Percentiles rank a stretch among this genome's conserved stretches.
These are phyloP conservation scores for Colletotrichum gigasporum DNA, from an alignment of 2,329 filamentous ascomycete genomes.

Conservation along the genomic window DNA sequence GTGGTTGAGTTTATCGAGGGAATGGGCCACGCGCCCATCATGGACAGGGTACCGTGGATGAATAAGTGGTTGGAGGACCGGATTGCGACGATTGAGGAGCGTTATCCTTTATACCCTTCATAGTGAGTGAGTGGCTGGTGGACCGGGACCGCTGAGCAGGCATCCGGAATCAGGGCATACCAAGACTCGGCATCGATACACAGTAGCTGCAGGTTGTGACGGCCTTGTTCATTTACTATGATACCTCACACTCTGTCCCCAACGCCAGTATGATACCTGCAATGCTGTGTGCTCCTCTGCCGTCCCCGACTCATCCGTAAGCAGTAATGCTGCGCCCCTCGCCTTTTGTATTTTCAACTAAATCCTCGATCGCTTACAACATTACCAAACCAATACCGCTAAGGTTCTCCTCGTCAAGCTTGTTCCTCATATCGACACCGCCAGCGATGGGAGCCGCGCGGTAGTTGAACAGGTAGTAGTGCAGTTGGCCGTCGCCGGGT, in stretches of 20 bases:
- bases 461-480: constrained; percentile 99
- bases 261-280: constrained; percentile 16
- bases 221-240: constrained; percentile 21
- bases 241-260: constrained; percentile 15
- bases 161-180: not conserved
- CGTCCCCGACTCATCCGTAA: too few relatives aligned
- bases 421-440: constrained; percentile 82
- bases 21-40: constrained; percentile 78
- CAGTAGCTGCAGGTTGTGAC: not conserved
- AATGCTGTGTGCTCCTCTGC: not conserved
- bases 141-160: not conserved
- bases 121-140: not conserved
- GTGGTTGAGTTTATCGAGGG: constrained; percentile 72
- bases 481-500: constrained; percentile 90
- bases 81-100: constrained; percentile 61
- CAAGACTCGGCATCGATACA: not conserved
- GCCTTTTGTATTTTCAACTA: not conserved
- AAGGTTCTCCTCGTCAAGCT: constrained; percentile 78
- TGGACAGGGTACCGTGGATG: constrained; percentile 77
- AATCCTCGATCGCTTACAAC: constrained; percentile 50
- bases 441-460: constrained; percentile 85
- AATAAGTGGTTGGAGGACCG: constrained; percentile 68
- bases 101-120: constrained; percentile 45
- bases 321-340: not conserved
- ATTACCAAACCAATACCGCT: constrained; percentile 93